Base-by-base conservation (phyloP, 2,329 filamentous ascomycete genomes). In the Talaromyces funiculosus region DNA sequence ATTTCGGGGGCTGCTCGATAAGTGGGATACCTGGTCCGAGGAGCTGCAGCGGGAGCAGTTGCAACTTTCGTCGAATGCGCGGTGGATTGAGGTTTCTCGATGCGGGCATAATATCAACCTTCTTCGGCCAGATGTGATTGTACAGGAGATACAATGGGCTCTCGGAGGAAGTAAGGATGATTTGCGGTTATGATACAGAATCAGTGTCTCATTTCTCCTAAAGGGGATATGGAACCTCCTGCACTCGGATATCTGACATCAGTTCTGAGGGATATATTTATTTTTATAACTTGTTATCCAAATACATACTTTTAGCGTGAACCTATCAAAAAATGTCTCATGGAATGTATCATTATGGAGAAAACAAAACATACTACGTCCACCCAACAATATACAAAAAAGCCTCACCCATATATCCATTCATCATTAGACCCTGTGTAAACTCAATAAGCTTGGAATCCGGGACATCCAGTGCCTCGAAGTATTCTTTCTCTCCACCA, bases 61-160 rank as follows among this genome's bases (percentile, higher is more conserved):
- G 38, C 56, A 57, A 31, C 59, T 77, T 40, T 75, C 73, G 0
- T 67, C 66, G 8, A 70, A 64, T 1, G 66, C 60, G 22, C 67
- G 64, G 26, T 67, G 73, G 9, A 67, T 74, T 8, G 63, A 73
- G 61, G 18, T 76, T 33, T 63, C 66, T 9, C 71, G 73, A 18
- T 73, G 71, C 62, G 74, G 75, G 2, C 75, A 77, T 66, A 68
- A 76, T 65, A 67, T 77, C 9, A 70, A 76, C 61, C 55, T 75
- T 33, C 60, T 69, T 7, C 64, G 67, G 42, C 75, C 75, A 14
- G 75, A 77, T 43, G 64, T 73, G 18, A 66, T 78, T 53, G 72
- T 69, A 6, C 64, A 69, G 22, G 74, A 74, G 61, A 67, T 77
- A 8, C 58, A 58, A 42, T 77, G 74, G 75, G 74, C 74, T 31